Conservation (phyloP, 2,329 filamentous ascomycete genomes). For the Fusarium praegraminearum region DNA sequence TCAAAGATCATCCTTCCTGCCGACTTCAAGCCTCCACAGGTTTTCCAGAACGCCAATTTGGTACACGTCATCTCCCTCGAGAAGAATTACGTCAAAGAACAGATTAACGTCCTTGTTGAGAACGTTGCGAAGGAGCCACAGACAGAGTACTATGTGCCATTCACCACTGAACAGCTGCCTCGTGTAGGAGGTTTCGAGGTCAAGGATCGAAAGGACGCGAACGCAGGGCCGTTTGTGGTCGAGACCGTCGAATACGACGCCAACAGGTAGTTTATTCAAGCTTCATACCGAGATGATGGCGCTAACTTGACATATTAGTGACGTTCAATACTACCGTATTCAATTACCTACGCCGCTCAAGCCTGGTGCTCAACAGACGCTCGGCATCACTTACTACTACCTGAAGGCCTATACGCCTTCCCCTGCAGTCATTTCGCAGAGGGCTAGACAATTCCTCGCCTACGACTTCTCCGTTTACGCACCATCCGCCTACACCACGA, state of each 20-base stretch:
- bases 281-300: not conserved
- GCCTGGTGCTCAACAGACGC: conserved; percentile 81
- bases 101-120: conserved; percentile 93
- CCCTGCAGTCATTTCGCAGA: conserved; percentile 84
- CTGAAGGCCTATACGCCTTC: conserved; percentile 84
- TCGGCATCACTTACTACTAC: conserved; percentile 87
- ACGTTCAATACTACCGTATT: conserved; percentile 86
- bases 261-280: conserved; percentile 61
- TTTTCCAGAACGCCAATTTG: conserved; percentile 94
- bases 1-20: conserved; percentile 71
- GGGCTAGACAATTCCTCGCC: conserved; percentile 85
- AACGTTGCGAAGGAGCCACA: conserved; percentile 85
- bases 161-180: conserved; percentile 79
- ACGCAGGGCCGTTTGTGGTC: conserved; percentile 74
- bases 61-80: conserved; percentile 92
- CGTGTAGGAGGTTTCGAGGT: conserved; percentile 89
- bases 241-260: conserved; percentile 74
- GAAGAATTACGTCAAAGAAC: conserved; percentile 91
- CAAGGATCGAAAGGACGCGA: conserved; percentile 86
- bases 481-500: conserved; percentile 84
- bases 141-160: conserved; percentile 90
- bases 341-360: conserved; percentile 80
- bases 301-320: conserved; percentile 58
- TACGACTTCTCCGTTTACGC: conserved; percentile 89
- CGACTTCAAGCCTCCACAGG: conserved; percentile 85